Evolutionary conservation across 257 asterid genomes (phyloP).

Genomic region (Fraxinus quadrangulata): DNA sequence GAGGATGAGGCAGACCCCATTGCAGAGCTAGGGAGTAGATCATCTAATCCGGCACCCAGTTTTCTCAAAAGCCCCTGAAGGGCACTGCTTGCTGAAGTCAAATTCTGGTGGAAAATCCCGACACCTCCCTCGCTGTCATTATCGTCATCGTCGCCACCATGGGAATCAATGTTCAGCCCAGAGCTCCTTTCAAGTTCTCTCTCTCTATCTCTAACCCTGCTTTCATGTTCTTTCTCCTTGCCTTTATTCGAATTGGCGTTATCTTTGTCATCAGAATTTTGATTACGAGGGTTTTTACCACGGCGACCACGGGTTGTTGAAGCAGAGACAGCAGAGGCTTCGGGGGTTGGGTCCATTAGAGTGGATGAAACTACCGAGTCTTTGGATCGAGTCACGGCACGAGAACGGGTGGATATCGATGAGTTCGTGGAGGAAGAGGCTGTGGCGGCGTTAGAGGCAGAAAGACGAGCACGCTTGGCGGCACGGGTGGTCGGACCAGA

Average conservation of each 20-base stretch:
- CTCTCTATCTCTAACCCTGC: conserved; percentile 62
- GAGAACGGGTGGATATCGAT: conserved; percentile 66
- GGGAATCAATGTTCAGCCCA: conserved; percentile 73
- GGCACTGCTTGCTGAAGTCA: conserved; percentile 93
- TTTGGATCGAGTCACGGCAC: conserved; percentile 49
- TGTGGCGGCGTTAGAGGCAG: conserved; percentile 45
- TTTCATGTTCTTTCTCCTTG: conserved; percentile 79
- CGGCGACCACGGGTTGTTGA: conserved; percentile 80
- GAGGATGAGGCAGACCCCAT: conserved; percentile 80
- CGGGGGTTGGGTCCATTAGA: conserved; percentile 74
- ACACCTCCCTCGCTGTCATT: conserved; percentile 84
- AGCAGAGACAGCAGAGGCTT: conserved; percentile 76
- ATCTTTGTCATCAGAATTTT: conserved; percentile 48
- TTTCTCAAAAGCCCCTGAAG: conserved; percentile 90
- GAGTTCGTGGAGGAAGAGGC: conserved; percentile 35
- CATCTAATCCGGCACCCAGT: conserved; percentile 94
- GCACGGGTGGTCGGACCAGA: conserved; percentile 87
- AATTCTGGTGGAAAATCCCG: conserved; percentile 80
- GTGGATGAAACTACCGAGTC: conserved; percentile 38
- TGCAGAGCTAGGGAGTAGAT: conserved; percentile 87
- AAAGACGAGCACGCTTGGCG: conserved; percentile 72
- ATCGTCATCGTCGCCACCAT: conserved; percentile 75
- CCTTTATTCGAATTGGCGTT: conserved; percentile 71
- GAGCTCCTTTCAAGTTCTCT: conserved; percentile 65
- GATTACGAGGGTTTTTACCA: conserved; percentile 62